A percentile compares a stretch with the other conserved stretches of the same genome.
phyloP scores from a whole-genome alignment of 768 basidiomycete species.

The Lactarius quietus region DNA sequence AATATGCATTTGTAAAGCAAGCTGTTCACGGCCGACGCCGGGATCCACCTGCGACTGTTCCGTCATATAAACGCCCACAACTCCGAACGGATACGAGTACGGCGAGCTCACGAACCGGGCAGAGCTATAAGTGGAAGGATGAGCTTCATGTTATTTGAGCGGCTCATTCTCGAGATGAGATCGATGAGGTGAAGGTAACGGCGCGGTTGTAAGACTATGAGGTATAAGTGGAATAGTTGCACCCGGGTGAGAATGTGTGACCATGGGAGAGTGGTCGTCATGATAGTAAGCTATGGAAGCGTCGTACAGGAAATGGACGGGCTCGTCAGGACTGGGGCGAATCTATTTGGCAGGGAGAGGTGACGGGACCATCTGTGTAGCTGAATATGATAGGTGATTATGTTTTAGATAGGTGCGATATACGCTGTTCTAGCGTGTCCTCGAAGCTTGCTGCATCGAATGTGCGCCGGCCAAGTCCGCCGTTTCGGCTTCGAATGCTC shows the following conservation, averaged over 20 bases:
- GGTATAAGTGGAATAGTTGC: slow-evolving; percentile 80
- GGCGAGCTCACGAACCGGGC: slow-evolving; percentile 64
- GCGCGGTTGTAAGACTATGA: slow-evolving; percentile 68
- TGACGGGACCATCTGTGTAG: neutral
- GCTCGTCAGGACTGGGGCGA: slow-evolving; percentile 48
- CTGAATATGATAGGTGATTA: slow-evolving; percentile 8
- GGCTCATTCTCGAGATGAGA: slow-evolving; percentile 50
- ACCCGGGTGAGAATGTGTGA: slow-evolving; percentile 50
- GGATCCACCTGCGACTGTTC: slow-evolving; percentile 38
- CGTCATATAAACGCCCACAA: slow-evolving; percentile 62
- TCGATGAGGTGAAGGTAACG: slow-evolving; percentile 68
- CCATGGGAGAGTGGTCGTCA: too few relatives aligned
- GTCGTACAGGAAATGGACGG: slow-evolving; percentile 57
- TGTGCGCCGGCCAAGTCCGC: too few relatives aligned
- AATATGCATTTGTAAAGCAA: slow-evolving; percentile 71
- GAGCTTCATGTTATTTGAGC: slow-evolving; percentile 33
- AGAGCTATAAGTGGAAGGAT: slow-evolving; percentile 46
- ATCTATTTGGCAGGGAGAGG: slow-evolving; percentile 31
- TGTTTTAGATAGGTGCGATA: slow-evolving; percentile 6
- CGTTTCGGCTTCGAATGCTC: slow-evolving; percentile 24
- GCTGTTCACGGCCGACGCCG: slow-evolving; percentile 57
- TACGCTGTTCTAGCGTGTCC: slow-evolving; percentile 22
- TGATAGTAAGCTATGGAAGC: slow-evolving; percentile 57
- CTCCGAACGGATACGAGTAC: too few relatives aligned
- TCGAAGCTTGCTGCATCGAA: slow-evolving; percentile 23